Evolutionary conservation across 305 asterid genomes (phyloP).

Genomic region (Fraxinus paxiana): DNA sequence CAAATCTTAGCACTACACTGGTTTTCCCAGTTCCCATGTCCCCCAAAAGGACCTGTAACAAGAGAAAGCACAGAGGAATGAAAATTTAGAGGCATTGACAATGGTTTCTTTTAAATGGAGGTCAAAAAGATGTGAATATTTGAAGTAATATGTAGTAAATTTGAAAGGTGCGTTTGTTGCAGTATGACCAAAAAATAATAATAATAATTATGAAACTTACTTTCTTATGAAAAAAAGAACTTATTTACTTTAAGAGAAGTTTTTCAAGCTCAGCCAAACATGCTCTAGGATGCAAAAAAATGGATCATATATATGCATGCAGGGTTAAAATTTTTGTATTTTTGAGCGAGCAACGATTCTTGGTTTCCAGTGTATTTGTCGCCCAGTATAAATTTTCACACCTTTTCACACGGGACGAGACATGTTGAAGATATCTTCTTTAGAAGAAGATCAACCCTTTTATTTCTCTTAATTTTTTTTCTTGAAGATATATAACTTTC

Average conservation of each 20-base stretch:
- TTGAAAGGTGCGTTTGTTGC: not conserved
- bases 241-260: not conserved
- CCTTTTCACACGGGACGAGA: not conserved
- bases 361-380: not conserved
- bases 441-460: not conserved
- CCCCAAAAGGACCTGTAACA: constrained; percentile 32
- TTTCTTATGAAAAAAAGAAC: not conserved
- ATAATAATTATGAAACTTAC: not conserved
- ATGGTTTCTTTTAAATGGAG: not conserved
- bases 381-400: not conserved
- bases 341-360: not conserved
- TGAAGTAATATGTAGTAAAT: not conserved
- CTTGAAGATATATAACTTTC: not conserved
- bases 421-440: not conserved
- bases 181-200: not conserved
- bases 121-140: not conserved
- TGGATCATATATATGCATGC: not conserved
- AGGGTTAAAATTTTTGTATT: not conserved
- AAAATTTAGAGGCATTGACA: not conserved
- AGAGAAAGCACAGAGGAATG: not conserved
- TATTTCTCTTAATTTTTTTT: not conserved
- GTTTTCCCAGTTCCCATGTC: constrained; percentile 44
- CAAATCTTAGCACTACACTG: constrained; percentile 36
- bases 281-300: not conserved
- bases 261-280: not conserved